Evolutionary conservation across 257 asterid genomes (phyloP).

Genomic region (Schizonepeta tenuifolia): DNA sequence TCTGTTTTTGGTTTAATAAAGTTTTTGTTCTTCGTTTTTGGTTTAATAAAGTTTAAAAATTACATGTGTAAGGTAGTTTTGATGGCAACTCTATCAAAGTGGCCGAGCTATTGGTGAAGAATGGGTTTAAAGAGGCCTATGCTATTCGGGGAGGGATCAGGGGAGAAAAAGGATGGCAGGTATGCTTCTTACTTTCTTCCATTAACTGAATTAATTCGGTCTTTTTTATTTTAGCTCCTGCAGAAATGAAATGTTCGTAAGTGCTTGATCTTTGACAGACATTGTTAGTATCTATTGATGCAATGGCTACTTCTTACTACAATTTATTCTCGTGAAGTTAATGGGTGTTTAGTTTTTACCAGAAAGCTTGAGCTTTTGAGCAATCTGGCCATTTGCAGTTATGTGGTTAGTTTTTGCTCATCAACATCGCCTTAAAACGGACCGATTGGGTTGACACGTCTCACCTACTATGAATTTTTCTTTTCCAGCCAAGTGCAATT

Average conservation of each 20-base stretch:
- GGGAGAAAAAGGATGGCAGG: conserved; percentile 97
- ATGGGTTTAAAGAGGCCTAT: conserved; percentile 89
- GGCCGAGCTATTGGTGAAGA: conserved; percentile 82
- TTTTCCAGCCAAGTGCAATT: neutral
- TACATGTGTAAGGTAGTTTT: conserved; percentile 90
- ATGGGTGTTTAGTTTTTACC: conserved; percentile 3
- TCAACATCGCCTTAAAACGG: neutral
- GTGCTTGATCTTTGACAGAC: neutral
- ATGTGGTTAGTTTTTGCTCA: neutral
- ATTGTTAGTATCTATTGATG: neutral
- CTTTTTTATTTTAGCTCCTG: neutral
- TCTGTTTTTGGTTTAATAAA: conserved; percentile 18
- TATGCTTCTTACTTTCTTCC: conserved; percentile 30
- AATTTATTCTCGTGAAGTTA: neutral
- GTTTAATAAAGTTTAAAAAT: conserved; percentile 26
- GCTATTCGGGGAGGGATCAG: conserved; percentile 89
- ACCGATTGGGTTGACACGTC: conserved; percentile 8
- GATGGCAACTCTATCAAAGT: conserved; percentile 90
- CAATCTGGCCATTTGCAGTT: neutral
- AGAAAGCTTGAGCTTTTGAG: conserved; percentile 19
- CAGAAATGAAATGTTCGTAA: neutral
- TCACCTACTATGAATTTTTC: neutral
- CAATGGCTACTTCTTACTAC: neutral
- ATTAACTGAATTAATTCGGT: conserved; percentile 3
- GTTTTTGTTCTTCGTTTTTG: neutral